phyloP scores from a whole-genome alignment of 78 protist genomes.

The Dictyostelium citrinum region DNA sequence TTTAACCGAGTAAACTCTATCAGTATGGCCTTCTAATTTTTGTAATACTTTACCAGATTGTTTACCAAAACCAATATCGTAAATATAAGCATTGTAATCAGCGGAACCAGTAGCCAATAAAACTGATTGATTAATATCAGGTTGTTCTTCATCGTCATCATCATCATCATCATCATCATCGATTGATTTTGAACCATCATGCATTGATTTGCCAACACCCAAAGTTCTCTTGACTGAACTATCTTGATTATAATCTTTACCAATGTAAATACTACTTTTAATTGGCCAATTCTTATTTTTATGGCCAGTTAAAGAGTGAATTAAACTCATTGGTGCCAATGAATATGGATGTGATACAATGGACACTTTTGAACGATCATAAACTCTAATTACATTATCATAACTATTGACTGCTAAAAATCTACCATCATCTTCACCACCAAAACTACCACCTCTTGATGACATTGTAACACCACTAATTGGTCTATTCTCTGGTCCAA shows the following conservation, averaged over 20 bases:
- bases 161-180: slow-evolving; percentile 25
- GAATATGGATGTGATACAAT: slow-evolving; percentile 73
- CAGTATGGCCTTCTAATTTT: slow-evolving; percentile 86
- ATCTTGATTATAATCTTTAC: slow-evolving; percentile 33
- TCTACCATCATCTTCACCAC: slow-evolving; percentile 79
- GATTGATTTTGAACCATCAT: neutral
- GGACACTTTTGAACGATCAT: slow-evolving; percentile 68
- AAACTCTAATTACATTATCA: slow-evolving; percentile 80
- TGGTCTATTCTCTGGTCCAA: slow-evolving; percentile 51
- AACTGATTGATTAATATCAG: slow-evolving; percentile 62
- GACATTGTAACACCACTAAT: slow-evolving; percentile 38
- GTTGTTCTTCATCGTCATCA: slow-evolving; percentile 1
- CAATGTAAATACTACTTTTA: slow-evolving; percentile 67
- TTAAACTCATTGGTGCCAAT: slow-evolving; percentile 26
- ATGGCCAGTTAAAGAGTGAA: slow-evolving; percentile 76
- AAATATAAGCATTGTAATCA: slow-evolving; percentile 74
- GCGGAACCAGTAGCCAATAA: slow-evolving; percentile 86
- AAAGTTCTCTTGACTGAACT: neutral
- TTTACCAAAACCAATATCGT: slow-evolving; percentile 51
- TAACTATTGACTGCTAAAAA: slow-evolving; percentile 80
- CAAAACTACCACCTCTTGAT: neutral
- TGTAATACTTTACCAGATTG: slow-evolving; percentile 77
- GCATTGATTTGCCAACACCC: neutral
- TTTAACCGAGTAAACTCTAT: slow-evolving; percentile 82
- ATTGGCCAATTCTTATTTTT: slow-evolving; percentile 86